Base-by-base conservation (phyloP, 371 early-diverging fungal genomes). In the Polyrhizophydium stewartii region DNA sequence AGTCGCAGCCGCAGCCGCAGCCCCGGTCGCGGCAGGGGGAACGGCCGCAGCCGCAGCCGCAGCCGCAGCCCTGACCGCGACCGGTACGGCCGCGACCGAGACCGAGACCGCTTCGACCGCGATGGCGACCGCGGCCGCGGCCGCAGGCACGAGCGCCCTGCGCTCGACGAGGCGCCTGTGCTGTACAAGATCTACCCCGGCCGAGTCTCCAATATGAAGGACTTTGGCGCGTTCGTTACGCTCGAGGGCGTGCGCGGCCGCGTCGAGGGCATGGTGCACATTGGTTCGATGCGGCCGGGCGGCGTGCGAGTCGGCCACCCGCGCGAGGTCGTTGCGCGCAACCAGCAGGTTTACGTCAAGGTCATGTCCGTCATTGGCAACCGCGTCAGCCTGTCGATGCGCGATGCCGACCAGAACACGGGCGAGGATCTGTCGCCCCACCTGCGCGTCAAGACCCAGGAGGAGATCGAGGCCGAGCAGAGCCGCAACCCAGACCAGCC, bases 131-230 rank as follows among this genome's bases (percentile, higher is more conserved):
- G 58, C 17, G 71, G 69, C 21, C 30, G 70, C 17, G 38, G 61
- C 12, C 45, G 56, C 21, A 33, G 60, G 3, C 28, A 56, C 43
- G 56, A 50, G 6, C 35, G 59, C 37, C 28, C 46, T 2, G 53
- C 52, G 19, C 16, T 84, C 24, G 93, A 93, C 63, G 89, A 89
- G 19, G 77, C 79, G 9, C 95, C 97, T 1, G 67, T 93, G 0
- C 74, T 93, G 19, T 89, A 93, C 79, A 93, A 95, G 65, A 92
- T 97, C 32, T 97, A 96, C 68, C 67, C 77, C 30, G 97, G 95
- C 19, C 78, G 70, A 32, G 85, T 95, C 17, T 78, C 86, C 24
- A 88, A 85, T 58, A 79, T 92, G 38, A 87, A 87, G 53, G 94
- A 94, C 45, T 96, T 94, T 82, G 96, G 96, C 35, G 94, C 89